Conservation (phyloP, 495 filamentous ascomycete genomes). For the Viridothelium virens region DNA sequence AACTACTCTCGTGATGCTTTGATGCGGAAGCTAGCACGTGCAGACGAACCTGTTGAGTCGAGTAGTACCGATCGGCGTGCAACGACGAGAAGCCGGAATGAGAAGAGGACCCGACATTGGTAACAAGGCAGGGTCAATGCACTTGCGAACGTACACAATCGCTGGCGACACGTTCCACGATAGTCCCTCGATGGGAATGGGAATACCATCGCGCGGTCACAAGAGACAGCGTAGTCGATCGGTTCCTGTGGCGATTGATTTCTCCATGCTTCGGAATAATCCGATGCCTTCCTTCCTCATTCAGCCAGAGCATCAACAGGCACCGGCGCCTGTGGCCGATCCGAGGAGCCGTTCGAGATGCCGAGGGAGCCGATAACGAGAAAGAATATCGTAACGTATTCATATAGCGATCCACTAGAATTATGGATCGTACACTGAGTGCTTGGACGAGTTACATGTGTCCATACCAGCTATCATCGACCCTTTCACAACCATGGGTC, state of each 20-base stretch:
- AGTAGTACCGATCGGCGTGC: constrained; percentile 71
- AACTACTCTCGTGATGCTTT: constrained; percentile 95
- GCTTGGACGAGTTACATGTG: too few species aligned
- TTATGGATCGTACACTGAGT: too few species aligned
- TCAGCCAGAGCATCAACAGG: constrained; percentile 39
- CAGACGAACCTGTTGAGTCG: constrained; percentile 72
- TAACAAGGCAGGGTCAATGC: background rate
- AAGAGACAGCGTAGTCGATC: constrained; percentile 80
- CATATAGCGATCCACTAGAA: too few species aligned
- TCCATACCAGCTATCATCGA: too few species aligned
- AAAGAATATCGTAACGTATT: constrained; percentile 58
- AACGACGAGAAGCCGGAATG: constrained; percentile 15
- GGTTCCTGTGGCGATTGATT: constrained; percentile 87
- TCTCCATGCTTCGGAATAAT: constrained; percentile 68
- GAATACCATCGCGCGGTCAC: constrained; percentile 66
- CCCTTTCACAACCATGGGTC: too few species aligned
- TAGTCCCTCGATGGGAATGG: constrained; percentile 36
- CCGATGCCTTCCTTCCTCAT: constrained; percentile 85
- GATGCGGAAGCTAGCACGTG: constrained; percentile 95
- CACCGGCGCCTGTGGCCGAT: constrained; percentile 43
- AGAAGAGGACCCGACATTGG: constrained; percentile 19
- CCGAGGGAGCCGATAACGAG: constrained; percentile 36
- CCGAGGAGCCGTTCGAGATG: constrained; percentile 76
- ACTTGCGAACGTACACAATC: background rate
- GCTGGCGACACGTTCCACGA: constrained; percentile 48